Conservation (phyloP, 306 rosid species). For the Ceratonia siliqua region DNA sequence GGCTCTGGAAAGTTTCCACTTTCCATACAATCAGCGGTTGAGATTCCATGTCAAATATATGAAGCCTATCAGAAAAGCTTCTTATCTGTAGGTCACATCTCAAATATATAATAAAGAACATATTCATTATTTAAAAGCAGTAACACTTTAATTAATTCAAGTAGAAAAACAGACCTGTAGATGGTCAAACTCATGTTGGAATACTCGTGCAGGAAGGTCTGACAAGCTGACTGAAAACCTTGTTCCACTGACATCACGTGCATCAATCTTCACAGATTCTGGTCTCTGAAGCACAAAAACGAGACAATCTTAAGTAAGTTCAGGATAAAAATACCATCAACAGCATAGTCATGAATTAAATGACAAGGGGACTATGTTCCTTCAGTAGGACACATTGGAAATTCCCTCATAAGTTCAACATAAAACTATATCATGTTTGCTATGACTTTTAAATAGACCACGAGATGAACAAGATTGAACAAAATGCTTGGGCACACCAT, state of each 20-base stretch:
- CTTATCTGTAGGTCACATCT: background rate
- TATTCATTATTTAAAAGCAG: background rate
- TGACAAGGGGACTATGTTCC: slow-evolving; percentile 1
- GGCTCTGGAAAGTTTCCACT: background rate
- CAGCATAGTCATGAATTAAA: slow-evolving; percentile 17
- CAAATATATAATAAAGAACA: background rate
- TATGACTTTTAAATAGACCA: background rate
- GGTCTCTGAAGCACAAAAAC: slow-evolving; percentile 66
- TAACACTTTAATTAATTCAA: background rate
- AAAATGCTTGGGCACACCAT: background rate
- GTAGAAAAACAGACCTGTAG: slow-evolving; percentile 59
- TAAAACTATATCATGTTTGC: background rate
- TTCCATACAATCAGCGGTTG: background rate
- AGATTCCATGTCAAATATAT: background rate
- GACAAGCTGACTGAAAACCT: slow-evolving; percentile 68
- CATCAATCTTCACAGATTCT: slow-evolving; percentile 82
- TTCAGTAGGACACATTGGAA: background rate
- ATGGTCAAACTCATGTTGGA: slow-evolving; percentile 97
- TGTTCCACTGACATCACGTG: slow-evolving; percentile 65
- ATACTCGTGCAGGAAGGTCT: slow-evolving; percentile 85
- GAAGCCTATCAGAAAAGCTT: background rate
- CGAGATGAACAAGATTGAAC: background rate
- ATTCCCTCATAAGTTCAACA: background rate
- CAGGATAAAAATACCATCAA: background rate
- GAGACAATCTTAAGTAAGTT: slow-evolving; percentile 3